phyloP scores from a whole-genome alignment of 2,329 filamentous ascomycete species.

The Penicillium palitans region DNA sequence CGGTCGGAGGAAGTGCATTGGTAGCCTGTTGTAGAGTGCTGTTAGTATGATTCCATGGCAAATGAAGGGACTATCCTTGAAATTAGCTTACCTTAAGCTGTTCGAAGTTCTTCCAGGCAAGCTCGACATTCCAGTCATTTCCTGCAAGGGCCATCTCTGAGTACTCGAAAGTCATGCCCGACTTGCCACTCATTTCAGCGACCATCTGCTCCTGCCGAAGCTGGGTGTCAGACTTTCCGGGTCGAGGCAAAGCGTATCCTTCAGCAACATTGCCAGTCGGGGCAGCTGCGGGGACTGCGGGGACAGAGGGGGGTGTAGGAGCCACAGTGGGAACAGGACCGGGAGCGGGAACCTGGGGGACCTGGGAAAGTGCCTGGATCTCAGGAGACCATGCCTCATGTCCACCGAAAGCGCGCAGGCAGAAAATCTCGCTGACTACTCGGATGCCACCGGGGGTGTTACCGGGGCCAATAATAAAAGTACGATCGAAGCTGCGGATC shows the following conservation, averaged over 20 bases:
- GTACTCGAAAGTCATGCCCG: slow-evolving; percentile 76
- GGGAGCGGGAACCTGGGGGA: slow-evolving; percentile 17
- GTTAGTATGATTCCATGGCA: slow-evolving; percentile 20
- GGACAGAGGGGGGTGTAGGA: slow-evolving; percentile 18
- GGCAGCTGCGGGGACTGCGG: slow-evolving; percentile 16
- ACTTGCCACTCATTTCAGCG: slow-evolving; percentile 70
- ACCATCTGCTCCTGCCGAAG: slow-evolving; percentile 69
- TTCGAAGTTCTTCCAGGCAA: slow-evolving; percentile 72
- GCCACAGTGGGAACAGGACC: slow-evolving; percentile 10
- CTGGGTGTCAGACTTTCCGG: slow-evolving; percentile 50
- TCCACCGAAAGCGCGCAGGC: slow-evolving; percentile 67
- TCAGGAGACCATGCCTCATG: slow-evolving; percentile 53
- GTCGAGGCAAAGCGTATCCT: slow-evolving; percentile 43
- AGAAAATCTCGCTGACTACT: slow-evolving; percentile 77
- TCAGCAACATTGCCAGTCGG: slow-evolving; percentile 32
- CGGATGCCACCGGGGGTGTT: slow-evolving; percentile 65
- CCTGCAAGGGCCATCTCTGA: slow-evolving; percentile 78
- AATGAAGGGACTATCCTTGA: not conserved
- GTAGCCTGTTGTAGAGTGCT: slow-evolving; percentile 28
- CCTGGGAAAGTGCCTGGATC: slow-evolving; percentile 34
- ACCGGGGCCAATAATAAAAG: slow-evolving; percentile 76
- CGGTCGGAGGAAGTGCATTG: slow-evolving; percentile 51
- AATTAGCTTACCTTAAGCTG: slow-evolving; percentile 64
- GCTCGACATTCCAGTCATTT: slow-evolving; percentile 76
- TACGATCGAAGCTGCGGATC: slow-evolving; percentile 75